Conservation (phyloP, 73 alveolate species). For the Paraurostyla sp. region DNA sequence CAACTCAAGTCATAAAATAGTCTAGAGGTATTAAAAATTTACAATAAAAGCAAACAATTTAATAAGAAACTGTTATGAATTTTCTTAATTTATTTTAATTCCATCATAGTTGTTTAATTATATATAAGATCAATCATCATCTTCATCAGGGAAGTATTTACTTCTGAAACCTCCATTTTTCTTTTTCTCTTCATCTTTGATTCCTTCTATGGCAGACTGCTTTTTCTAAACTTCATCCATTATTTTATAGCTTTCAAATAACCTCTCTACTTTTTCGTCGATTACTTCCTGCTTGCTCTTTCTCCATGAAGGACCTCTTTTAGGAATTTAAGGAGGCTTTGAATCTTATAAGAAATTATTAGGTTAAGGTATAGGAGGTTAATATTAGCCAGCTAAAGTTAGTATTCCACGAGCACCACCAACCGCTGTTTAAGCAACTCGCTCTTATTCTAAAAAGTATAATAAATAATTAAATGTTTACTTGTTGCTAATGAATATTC, state of each 20-base stretch:
- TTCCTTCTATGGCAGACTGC: neutral
- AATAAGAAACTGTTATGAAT: no score
- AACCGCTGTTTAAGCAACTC: slow-evolving; percentile 43
- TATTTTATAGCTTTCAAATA: slow-evolving; percentile 43
- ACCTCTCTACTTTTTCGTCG: slow-evolving; percentile 57
- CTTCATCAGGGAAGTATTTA: slow-evolving; percentile 49
- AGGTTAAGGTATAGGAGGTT: neutral
- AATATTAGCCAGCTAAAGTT: neutral
- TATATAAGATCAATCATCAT: no score
- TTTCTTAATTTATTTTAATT: no score
- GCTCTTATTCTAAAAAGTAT: slow-evolving; percentile 5
- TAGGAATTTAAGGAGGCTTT: no score
- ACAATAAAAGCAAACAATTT: no score
- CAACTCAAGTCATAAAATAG: no score
- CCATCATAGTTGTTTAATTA: no score
- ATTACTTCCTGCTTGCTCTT: slow-evolving; percentile 40
- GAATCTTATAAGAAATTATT: neutral
- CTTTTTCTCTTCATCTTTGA: neutral
- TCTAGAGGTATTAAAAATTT: no score
- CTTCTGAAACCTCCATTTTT: neutral
- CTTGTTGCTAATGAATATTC: slow-evolving; percentile 54
- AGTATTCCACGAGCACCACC: neutral
- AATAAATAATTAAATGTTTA: neutral
- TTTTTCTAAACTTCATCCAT: slow-evolving; percentile 33
- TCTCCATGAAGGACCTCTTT: slow-evolving; percentile 32